Base-by-base conservation (phyloP, 495 filamentous ascomycete genomes). In the Aspergillus hancockii region DNA sequence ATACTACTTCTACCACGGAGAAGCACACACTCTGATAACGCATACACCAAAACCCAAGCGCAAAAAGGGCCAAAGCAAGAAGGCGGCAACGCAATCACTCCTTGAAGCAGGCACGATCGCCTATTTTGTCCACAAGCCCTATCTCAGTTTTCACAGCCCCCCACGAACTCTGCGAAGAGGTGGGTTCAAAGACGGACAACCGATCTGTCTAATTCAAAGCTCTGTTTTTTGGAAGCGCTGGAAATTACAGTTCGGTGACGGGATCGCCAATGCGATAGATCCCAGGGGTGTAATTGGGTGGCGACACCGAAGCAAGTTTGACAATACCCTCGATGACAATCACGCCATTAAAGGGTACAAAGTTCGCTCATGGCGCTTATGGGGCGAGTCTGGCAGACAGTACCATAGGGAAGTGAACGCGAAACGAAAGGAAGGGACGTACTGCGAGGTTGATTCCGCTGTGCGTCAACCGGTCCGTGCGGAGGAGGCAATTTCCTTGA, bases 331-430 rank as follows among this genome's bases (percentile, higher is more conserved):
- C 30, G 4, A 34, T 63, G 4, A 30, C 10, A 14, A 36, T 61
- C 5, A 25, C 64, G 61, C 54, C 7, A 32, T 61, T 16, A 64
- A 57, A 18, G 64, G 64, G n/a, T 63, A 67, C 34, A 63, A 59
- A 19, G 58, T 67, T 13, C 61, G 61, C 3, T 22, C 51, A 0
- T 67, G 61, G 61, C 28, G 61, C 8, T 19, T 57, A 2, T 67
- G 61, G 61, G 61, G 61, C 5, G 61, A 67, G 21, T 50, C 32
- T 32, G 58, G 64, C 9, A 57, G 34, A 12, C 50, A 22, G 16
- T 64, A 67, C 38, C 57, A 63, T 36, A 21, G 52, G 7, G 30
- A 25, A 21, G 52, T 64, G 6, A 67, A 67, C 41, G 54, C 32
- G 53, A 19, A 50, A 40, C 1, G 21, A 38, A n/a, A 46, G 56